Evolutionary conservation across 306 rosid genomes (phyloP).

Genomic region (Quercus glauca): DNA sequence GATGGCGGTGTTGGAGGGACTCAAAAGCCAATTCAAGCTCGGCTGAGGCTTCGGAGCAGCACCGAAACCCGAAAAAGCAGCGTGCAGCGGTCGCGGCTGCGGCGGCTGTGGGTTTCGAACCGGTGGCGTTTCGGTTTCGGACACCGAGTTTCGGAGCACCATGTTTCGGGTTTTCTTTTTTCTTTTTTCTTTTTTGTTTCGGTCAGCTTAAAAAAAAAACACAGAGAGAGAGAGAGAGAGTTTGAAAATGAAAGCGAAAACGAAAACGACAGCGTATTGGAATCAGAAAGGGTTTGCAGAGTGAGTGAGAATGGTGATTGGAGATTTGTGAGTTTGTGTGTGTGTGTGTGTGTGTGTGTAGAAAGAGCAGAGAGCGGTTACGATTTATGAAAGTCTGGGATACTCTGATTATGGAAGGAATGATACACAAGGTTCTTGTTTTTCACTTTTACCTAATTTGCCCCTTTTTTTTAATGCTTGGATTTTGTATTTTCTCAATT

Average conservation of each 20-base stretch:
- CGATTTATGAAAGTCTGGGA: not conserved
- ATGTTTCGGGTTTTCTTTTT: not conserved
- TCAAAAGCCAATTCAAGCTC: slow-evolving; percentile 30
- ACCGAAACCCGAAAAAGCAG: no score
- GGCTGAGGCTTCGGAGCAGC: slow-evolving; percentile 8
- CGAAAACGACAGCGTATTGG: no score
- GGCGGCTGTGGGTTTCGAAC: not conserved
- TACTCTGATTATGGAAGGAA: not conserved
- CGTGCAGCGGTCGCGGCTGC: no score
- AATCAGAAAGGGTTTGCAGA: not conserved
- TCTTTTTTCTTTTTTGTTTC: not conserved
- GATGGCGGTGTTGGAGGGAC: not conserved
- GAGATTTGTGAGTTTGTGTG: not conserved
- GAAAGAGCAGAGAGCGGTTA: not conserved
- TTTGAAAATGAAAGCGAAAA: no score
- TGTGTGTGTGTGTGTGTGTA: not conserved
- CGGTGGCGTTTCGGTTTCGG: slow-evolving; percentile 3
- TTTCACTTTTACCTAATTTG: not conserved
- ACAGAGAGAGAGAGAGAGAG: no score
- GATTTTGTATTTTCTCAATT: not conserved
- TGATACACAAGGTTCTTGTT: not conserved
- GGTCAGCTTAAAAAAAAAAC: no score
- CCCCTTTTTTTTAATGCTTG: not conserved
- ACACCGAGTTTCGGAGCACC: slow-evolving; percentile 15
- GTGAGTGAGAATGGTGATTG: not conserved